These are phyloP conservation scores for Litchi chinensis DNA, from an alignment of 345 rosid species.

Conservation along the genomic window DNA sequence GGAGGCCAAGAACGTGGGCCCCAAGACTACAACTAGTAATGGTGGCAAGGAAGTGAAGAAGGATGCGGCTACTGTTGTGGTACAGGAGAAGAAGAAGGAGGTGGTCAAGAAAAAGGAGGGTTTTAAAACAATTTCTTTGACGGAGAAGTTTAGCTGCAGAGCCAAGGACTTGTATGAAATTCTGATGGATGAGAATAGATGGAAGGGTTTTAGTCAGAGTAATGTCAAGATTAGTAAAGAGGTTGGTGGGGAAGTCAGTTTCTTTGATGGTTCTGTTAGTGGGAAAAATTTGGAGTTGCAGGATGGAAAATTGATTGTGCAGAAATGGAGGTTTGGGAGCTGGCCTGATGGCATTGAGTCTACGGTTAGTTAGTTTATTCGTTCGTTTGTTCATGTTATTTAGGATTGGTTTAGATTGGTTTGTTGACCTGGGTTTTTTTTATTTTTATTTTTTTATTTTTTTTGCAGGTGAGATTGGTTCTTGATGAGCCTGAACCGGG, in stretches of 20 bases:
- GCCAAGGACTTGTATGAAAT: slow-evolving; percentile 85
- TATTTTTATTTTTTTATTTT: background rate
- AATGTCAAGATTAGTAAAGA: slow-evolving; percentile 85
- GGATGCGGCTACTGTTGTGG: slow-evolving; percentile 16
- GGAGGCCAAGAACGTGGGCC: slow-evolving; percentile 63
- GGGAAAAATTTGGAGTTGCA: slow-evolving; percentile 76
- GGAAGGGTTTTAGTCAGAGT: slow-evolving; percentile 97
- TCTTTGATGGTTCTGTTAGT: slow-evolving; percentile 92
- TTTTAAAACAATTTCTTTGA: slow-evolving; percentile 68
- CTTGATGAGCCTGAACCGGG: slow-evolving; percentile 86
- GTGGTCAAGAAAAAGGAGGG: slow-evolving; percentile 55
- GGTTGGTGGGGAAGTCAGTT: slow-evolving; percentile 76
- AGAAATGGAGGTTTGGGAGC: slow-evolving; percentile 93
- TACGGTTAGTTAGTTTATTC: slow-evolving; percentile 44
- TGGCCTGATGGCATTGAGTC: slow-evolving; percentile 96
- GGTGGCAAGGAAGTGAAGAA: slow-evolving; percentile 27
- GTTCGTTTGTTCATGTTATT: background rate
- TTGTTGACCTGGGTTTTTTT: slow-evolving; percentile 22
- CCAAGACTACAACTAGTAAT: slow-evolving; percentile 33
- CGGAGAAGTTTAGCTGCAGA: slow-evolving; percentile 86
- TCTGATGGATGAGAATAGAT: slow-evolving; percentile 93
- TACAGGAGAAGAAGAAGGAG: slow-evolving; percentile 39
- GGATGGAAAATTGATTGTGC: slow-evolving; percentile 89
- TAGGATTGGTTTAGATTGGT: background rate
- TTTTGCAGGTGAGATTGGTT: slow-evolving; percentile 68